Conservation (phyloP, 2,329 filamentous ascomycete species). For the Penicillium olsonii region DNA sequence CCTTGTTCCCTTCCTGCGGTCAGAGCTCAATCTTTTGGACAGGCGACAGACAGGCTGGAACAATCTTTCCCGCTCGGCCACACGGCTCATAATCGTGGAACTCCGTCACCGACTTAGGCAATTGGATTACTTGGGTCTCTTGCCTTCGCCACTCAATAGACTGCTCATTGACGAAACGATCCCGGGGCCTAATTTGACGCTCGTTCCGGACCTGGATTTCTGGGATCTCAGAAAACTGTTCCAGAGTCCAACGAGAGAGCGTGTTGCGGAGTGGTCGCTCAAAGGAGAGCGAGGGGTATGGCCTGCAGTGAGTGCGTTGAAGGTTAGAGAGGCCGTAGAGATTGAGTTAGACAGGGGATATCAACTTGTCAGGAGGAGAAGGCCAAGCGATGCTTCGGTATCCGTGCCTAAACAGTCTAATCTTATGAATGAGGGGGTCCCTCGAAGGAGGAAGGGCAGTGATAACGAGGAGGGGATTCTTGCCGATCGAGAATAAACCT, state of each 20-base stretch:
- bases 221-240: constrained; percentile 75
- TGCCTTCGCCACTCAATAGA: constrained; percentile 69
- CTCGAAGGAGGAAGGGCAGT: constrained; percentile 25
- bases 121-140: constrained; percentile 72
- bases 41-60: constrained; percentile 60
- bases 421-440: constrained; percentile 32
- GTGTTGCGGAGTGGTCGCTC: constrained; percentile 80
- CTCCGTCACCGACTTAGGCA: constrained; percentile 79
- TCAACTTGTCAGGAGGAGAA: constrained; percentile 66
- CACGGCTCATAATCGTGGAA: constrained; percentile 72
- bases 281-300: constrained; percentile 86
- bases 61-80: constrained; percentile 57
- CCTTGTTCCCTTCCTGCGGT: constrained; percentile 79
- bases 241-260: constrained; percentile 76
- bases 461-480: constrained; percentile 21
- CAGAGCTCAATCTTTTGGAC: constrained; percentile 74
- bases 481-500: constrained; percentile 11
- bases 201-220: constrained; percentile 76
- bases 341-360: constrained; percentile 85
- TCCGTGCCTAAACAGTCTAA: constrained; percentile 13
- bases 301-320: constrained; percentile 81
- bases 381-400: constrained; percentile 29
- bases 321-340: constrained; percentile 80
- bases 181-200: constrained; percentile 73
- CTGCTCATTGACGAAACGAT: constrained; percentile 83